These are phyloP conservation scores for Gyromitra esculenta DNA, from an alignment of 2,329 filamentous ascomycete species.

Conservation along the genomic window DNA sequence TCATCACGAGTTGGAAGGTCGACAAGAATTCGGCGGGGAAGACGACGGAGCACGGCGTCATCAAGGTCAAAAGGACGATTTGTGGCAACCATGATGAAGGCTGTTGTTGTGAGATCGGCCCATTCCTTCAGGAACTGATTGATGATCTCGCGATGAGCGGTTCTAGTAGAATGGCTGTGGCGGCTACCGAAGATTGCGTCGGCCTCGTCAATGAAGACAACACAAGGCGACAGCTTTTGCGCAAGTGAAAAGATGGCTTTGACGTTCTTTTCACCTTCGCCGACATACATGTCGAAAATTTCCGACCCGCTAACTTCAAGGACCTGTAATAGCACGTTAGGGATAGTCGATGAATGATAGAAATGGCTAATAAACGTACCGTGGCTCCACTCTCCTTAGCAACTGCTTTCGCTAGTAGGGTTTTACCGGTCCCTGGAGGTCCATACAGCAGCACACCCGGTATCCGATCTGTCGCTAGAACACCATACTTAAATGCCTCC, in stretches of 20 bases:
- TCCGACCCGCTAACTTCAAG: constrained; percentile 91
- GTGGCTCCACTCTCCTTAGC: constrained; percentile 75
- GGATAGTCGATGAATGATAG: constrained; percentile 65
- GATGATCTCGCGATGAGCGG: constrained; percentile 84
- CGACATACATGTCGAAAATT: constrained; percentile 96
- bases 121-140: constrained; percentile 97
- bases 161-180: constrained; percentile 71
- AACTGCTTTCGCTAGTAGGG: constrained; percentile 74
- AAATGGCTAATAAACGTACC: constrained; percentile 66
- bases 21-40: constrained; percentile 57
- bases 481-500: constrained; percentile 95
- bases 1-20: constrained; percentile 63
- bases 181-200: constrained; percentile 89
- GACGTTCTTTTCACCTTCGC: constrained; percentile 95
- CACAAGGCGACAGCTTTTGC: constrained; percentile 87
- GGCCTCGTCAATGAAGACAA: constrained; percentile 97
- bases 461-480: constrained; percentile 89
- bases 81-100: constrained; percentile 98
- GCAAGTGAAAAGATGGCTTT: constrained; percentile 90
- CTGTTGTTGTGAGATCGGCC: constrained; percentile 86
- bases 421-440: constrained; percentile 82
- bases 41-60: constrained; percentile 76
- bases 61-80: constrained; percentile 96
- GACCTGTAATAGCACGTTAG: constrained; percentile 74
- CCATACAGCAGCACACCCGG: constrained; percentile 89